Percentiles rank a stretch among this genome's conserved stretches.
These are phyloP conservation scores for Leishmania turanica DNA, from an alignment of 208 protist genomes.

Conservation along the genomic window DNA sequence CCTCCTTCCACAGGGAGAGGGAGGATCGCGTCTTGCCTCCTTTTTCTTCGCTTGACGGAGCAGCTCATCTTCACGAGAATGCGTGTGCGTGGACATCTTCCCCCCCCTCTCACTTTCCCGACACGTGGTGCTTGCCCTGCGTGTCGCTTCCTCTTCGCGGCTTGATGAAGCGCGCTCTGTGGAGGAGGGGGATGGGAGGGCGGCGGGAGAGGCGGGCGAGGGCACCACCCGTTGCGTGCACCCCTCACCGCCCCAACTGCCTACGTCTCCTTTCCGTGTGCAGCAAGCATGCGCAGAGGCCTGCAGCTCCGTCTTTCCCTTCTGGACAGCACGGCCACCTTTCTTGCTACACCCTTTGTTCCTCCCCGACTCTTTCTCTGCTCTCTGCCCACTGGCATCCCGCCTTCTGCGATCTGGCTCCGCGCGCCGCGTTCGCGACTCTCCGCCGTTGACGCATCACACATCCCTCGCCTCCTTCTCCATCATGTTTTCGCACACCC, in stretches of 20 bases:
- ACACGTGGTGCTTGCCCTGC: not conserved
- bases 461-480: not conserved
- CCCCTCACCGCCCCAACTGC: not conserved
- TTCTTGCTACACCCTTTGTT: not conserved
- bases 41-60: no score
- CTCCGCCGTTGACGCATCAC: not conserved
- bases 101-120: not conserved
- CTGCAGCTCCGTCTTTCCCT: not conserved
- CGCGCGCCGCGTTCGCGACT: not conserved
- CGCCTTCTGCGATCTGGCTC: not conserved
- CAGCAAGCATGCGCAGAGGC: not conserved
- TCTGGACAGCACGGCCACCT: not conserved
- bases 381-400: not conserved
- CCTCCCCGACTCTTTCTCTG: constrained; percentile 4
- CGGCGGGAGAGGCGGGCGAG: not conserved
- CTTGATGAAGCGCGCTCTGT: not conserved
- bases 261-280: not conserved
- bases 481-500: not conserved
- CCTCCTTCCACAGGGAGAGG: not conserved
- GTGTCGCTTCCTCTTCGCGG: constrained; percentile 14
- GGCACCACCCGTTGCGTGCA: not conserved
- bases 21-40: not conserved
- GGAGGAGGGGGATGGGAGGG: not conserved
- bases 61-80: not conserved
- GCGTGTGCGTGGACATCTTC: not conserved